Conservation (phyloP, 2,329 filamentous ascomycete species). For the Penicillium capsulatum region DNA sequence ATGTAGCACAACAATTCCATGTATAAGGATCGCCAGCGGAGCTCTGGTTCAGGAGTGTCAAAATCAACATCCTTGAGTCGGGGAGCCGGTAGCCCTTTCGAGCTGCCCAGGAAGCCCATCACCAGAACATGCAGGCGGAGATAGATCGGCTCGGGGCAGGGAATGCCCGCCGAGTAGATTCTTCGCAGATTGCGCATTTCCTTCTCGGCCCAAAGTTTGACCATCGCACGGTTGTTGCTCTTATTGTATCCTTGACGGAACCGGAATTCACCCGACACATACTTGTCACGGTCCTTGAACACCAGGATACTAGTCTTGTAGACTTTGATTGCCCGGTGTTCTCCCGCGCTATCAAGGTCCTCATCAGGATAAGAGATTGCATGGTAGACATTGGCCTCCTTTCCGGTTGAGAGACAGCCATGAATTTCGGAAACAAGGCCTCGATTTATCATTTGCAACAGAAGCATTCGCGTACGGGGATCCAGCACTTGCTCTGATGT, state of each 20-base stretch:
- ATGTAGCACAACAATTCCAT: slow-evolving; percentile 80
- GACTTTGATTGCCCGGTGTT: slow-evolving; percentile 90
- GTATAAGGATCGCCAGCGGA: slow-evolving; percentile 75
- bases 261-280: slow-evolving; percentile 89
- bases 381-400: slow-evolving; percentile 97
- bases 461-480: slow-evolving; percentile 87
- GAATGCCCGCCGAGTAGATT: slow-evolving; percentile 77
- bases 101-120: slow-evolving; percentile 89
- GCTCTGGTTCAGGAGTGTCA: slow-evolving; percentile 60
- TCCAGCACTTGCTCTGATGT: slow-evolving; percentile 94
- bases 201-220: slow-evolving; percentile 98
- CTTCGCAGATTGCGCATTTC: slow-evolving; percentile 91
- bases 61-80: slow-evolving; percentile 83
- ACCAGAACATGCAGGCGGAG: slow-evolving; percentile 92
- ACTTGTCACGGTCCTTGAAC: slow-evolving; percentile 96
- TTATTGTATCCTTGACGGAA: slow-evolving; percentile 92
- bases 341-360: slow-evolving; percentile 45
- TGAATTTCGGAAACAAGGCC: slow-evolving; percentile 86
- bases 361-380: slow-evolving; percentile 62
- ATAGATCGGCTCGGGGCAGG: slow-evolving; percentile 82
- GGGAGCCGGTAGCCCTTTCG: slow-evolving; percentile 81
- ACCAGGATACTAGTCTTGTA: slow-evolving; percentile 98
- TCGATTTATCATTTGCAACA: slow-evolving; percentile 93
- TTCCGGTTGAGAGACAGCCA: slow-evolving; percentile 91
- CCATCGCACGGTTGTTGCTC: slow-evolving; percentile 92